Percentiles rank a stretch among this genome's conserved stretches.
Conservation (phyloP, 164 flowering plant species). For the Platanus orientalis region DNA sequence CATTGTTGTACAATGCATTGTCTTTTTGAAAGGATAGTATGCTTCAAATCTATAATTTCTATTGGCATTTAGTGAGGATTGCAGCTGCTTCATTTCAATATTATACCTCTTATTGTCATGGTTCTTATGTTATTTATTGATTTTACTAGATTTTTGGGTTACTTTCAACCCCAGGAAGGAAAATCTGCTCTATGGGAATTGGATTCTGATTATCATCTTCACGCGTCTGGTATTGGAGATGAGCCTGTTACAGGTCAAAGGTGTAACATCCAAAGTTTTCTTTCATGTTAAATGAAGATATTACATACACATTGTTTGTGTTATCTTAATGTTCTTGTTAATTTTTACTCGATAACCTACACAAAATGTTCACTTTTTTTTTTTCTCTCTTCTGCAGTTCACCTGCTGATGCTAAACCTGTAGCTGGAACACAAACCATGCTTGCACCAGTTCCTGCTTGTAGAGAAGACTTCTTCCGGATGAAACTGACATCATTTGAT, state of each 20-base stretch:
- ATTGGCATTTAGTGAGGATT: slow-evolving; percentile 2
- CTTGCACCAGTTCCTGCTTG: slow-evolving; percentile 87
- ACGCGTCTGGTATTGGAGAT: slow-evolving; percentile 85
- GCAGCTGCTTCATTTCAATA: not conserved
- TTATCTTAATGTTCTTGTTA: not conserved
- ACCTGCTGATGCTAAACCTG: slow-evolving; percentile 27
- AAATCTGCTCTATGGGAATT: slow-evolving; percentile 97
- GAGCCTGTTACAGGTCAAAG: slow-evolving; percentile 45
- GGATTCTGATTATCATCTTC: slow-evolving; percentile 97
- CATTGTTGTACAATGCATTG: too few relatives aligned
- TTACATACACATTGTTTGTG: too few relatives aligned
- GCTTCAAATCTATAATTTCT: not conserved
- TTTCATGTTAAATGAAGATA: not conserved
- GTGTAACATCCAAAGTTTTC: slow-evolving; percentile 22
- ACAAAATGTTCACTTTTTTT: not conserved
- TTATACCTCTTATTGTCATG: not conserved
- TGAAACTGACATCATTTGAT: slow-evolving; percentile 86
- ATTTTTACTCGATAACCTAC: not conserved
- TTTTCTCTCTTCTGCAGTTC: slow-evolving; percentile 33
- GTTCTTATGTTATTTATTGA: slow-evolving; percentile 3
- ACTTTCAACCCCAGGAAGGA: slow-evolving; percentile 94
- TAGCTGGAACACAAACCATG: slow-evolving; percentile 21
- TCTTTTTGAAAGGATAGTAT: not conserved
- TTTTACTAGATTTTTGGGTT: slow-evolving; percentile 81
- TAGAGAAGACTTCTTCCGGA: slow-evolving; percentile 70